Conservation (phyloP, 2,329 filamentous ascomycete species). For the Pseudogymnoascus sp. region DNA sequence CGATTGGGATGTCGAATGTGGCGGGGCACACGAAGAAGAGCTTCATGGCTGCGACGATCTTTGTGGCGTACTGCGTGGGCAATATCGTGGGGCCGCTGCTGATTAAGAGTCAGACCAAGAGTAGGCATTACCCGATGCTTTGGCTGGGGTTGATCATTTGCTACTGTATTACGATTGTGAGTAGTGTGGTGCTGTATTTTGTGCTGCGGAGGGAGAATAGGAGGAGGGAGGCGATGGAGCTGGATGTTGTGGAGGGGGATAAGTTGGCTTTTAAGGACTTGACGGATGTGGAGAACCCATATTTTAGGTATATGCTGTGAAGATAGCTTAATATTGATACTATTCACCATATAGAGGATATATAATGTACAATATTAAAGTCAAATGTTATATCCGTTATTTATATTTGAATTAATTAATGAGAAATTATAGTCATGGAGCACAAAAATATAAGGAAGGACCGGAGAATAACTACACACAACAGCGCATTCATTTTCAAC, state of each 20-base stretch:
- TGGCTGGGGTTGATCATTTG: conserved; percentile 62
- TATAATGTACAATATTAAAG: not conserved
- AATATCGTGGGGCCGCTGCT: conserved; percentile 71
- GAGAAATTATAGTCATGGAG: not conserved
- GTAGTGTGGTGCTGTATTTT: conserved; percentile 47
- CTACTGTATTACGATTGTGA: conserved; percentile 59
- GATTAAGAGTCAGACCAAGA: conserved; percentile 57
- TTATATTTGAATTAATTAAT: not conserved
- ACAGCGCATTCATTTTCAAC: not conserved
- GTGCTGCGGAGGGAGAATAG: conserved; percentile 53
- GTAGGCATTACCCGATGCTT: conserved; percentile 59
- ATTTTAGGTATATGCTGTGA: conserved; percentile 48
- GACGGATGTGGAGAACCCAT: conserved; percentile 60
- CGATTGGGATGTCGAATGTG: conserved; percentile 56
- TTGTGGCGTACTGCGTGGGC: conserved; percentile 66
- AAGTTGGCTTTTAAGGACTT: conserved; percentile 59
- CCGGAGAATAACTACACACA: not conserved
- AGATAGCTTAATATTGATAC: not conserved
- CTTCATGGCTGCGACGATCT: conserved; percentile 65
- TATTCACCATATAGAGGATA: not conserved
- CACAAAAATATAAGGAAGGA: not conserved
- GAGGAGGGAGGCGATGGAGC: conserved; percentile 36
- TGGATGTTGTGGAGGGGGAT: conserved; percentile 54
- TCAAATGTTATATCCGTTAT: not conserved
- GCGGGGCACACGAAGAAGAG: conserved; percentile 72